These are phyloP conservation scores for Dendrobium chrysotoxum DNA, from an alignment of 106 monocot species.

Conservation along the genomic window DNA sequence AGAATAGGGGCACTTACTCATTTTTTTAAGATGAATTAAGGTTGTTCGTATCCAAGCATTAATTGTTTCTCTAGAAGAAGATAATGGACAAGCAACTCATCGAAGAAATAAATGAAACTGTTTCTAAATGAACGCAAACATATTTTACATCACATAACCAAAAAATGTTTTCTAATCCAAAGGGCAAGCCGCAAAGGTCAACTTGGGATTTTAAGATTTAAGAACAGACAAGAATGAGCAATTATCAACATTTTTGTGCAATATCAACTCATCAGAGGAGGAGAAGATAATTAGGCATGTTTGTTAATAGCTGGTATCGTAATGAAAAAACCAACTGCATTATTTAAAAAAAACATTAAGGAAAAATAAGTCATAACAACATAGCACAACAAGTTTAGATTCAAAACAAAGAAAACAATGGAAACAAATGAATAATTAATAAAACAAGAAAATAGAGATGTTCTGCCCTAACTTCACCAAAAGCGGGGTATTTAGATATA, in stretches of 20 bases:
- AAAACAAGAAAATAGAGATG: neutral
- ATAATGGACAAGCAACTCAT: neutral
- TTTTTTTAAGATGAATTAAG: neutral
- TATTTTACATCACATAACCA: neutral
- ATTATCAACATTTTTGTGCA: neutral
- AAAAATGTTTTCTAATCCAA: neutral
- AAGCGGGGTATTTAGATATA: neutral
- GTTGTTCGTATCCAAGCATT: neutral
- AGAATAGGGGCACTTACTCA: neutral
- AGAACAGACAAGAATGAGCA: neutral
- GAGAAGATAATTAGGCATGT: neutral
- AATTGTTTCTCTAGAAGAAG: neutral
- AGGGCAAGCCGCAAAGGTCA: neutral
- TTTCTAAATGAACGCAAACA: neutral
- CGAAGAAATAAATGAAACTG: too few relatives aligned
- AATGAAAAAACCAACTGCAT: neutral
- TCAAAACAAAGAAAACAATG: neutral
- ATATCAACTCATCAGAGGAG: neutral
- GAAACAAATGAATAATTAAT: neutral
- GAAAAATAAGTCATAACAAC: neutral
- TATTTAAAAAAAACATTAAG: neutral
- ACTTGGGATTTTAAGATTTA: neutral
- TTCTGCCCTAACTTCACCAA: neutral
- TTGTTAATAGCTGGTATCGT: neutral
- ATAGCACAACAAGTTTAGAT: neutral